Percentiles rank a stretch among this genome's conserved stretches.
Evolutionary conservation across 225 moss, liverwort and hornwort genomes (phyloP).

Genomic region (Pleurozium schreberi): DNA sequence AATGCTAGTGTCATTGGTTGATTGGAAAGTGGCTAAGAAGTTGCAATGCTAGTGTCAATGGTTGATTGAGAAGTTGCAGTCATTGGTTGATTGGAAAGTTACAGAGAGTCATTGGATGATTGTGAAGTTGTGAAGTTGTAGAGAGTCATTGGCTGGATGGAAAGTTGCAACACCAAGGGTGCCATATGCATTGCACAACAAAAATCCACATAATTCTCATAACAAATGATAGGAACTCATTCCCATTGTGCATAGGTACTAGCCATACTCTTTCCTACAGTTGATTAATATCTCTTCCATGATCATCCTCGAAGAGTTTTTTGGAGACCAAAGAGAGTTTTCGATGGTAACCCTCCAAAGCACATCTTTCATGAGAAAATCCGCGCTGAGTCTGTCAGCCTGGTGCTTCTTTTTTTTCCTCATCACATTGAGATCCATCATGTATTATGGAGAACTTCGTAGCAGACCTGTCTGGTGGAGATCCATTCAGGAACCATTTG

Average conservation of each 20-base stretch:
- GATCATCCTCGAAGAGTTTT: neutral
- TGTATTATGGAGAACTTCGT: neutral
- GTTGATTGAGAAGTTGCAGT: no score
- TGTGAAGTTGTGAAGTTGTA: no score
- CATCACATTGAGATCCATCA: neutral
- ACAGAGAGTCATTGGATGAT: no score
- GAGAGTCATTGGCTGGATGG: no score
- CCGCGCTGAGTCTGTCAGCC: neutral
- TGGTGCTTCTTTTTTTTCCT: neutral
- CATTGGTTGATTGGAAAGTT: no score
- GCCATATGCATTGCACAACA: neutral
- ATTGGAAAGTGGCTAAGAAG: neutral
- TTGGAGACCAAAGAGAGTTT: constrained; percentile 1
- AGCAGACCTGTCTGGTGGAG: neutral
- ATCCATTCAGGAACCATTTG: neutral
- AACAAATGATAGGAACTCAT: neutral
- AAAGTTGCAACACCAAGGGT: no score
- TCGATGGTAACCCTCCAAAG: neutral
- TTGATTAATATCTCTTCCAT: no score
- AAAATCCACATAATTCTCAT: neutral
- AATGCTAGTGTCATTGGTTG: neutral
- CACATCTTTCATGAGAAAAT: neutral
- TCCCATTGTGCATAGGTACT: neutral
- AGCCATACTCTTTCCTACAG: neutral
- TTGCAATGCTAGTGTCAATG: no score